Evolutionary conservation across 345 rosid genomes (phyloP).

Genomic region (Hibiscus trionum): DNA sequence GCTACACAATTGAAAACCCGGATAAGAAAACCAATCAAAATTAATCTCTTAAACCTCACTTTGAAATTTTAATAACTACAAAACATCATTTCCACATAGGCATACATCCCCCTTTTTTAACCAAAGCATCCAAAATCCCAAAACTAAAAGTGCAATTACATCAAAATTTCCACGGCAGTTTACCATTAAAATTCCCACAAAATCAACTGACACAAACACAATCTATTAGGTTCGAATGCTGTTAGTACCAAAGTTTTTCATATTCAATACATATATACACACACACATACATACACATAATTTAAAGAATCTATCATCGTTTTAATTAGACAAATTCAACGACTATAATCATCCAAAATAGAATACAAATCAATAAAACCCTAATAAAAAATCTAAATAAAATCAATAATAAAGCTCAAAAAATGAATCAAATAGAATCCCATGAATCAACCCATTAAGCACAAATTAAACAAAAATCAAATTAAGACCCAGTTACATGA

Average conservation of each 20-base stretch:
- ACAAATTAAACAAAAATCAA: background rate
- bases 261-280: background rate
- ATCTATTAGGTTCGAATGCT: background rate
- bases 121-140: background rate
- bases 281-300: background rate
- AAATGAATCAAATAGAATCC: conserved; percentile 6
- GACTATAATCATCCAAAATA: background rate
- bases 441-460: conserved; percentile 10
- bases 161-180: background rate
- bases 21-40: background rate
- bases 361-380: conserved; percentile 27
- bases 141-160: background rate
- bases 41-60: conserved; percentile 10
- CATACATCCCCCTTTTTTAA: background rate
- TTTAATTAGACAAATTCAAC: background rate
- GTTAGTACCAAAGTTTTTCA: background rate
- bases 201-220: background rate
- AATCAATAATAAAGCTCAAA: conserved; percentile 11
- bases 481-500: conserved; percentile 17
- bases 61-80: background rate
- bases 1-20: conserved; percentile 17
- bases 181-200: background rate
- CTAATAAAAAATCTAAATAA: conserved; percentile 11
- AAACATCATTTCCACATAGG: background rate
- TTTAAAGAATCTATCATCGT: background rate